These are phyloP conservation scores for Sporobolomyces roseus DNA, from an alignment of 768 basidiomycete species.

Conservation along the genomic window DNA sequence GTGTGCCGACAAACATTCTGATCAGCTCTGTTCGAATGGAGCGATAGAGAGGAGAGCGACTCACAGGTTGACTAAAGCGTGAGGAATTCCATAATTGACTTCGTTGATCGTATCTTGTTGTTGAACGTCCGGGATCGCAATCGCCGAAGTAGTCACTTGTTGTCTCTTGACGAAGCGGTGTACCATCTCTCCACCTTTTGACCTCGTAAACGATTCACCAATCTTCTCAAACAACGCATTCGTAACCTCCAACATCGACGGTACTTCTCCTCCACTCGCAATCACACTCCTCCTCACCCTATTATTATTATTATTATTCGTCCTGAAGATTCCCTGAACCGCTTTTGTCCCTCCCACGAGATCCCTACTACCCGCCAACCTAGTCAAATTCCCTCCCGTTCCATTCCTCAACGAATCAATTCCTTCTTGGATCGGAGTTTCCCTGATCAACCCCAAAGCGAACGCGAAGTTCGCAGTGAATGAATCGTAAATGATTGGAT, in stretches of 20 bases:
- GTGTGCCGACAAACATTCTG: slow-evolving; percentile 46
- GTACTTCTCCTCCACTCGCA: neutral
- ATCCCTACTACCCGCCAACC: slow-evolving; percentile 44
- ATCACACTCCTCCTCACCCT: neutral
- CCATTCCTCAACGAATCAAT: slow-evolving; percentile 76
- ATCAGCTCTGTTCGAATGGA: slow-evolving; percentile 17
- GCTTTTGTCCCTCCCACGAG: slow-evolving; percentile 39
- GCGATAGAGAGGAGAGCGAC: neutral
- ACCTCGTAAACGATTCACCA: neutral
- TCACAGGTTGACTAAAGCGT: slow-evolving; percentile 39
- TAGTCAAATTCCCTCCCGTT: slow-evolving; percentile 72
- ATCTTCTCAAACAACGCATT: slow-evolving; percentile 6
- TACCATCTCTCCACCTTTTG: neutral
- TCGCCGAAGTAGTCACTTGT: slow-evolving; percentile 8
- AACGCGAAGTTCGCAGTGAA: slow-evolving; percentile 85
- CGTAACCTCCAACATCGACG: slow-evolving; percentile 7
- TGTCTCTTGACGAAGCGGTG: slow-evolving; percentile 16
- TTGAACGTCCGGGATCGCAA: slow-evolving; percentile 44
- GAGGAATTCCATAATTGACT: slow-evolving; percentile 40
- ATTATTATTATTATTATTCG: neutral
- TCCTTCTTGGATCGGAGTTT: slow-evolving; percentile 65
- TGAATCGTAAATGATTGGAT: slow-evolving; percentile 73
- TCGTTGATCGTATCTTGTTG: slow-evolving; percentile 54
- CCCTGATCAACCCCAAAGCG: slow-evolving; percentile 66
- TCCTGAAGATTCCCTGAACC: slow-evolving; percentile 31